A percentile compares a stretch with the other conserved stretches of the same genome.
Conservation (phyloP, 768 basidiomycete species). For the Suillus paluster region DNA sequence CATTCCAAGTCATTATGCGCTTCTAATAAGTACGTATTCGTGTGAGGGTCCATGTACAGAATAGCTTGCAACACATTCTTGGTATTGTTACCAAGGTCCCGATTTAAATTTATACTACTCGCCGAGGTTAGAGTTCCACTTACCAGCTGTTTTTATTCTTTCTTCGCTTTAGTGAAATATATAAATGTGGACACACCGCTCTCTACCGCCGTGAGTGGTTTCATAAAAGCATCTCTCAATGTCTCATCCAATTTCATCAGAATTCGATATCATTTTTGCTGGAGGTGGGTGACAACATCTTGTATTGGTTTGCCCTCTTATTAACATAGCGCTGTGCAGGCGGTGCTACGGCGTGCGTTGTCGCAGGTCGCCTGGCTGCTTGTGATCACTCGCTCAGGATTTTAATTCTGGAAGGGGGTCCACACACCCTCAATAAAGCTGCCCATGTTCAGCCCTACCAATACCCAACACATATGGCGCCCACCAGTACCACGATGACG, state of each 20-base stretch:
- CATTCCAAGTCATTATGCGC: too few species aligned
- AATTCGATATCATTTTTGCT: slow-evolving; percentile 3
- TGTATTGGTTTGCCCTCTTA: background rate
- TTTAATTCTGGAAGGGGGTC: slow-evolving; percentile 32
- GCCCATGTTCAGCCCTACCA: slow-evolving; percentile 25
- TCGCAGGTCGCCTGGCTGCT: slow-evolving; percentile 28
- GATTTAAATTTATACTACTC: too few species aligned
- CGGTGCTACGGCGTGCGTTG: slow-evolving; percentile 32
- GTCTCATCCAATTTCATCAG: background rate
- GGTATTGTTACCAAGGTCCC: too few species aligned
- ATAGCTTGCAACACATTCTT: too few species aligned
- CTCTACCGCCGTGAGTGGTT: background rate
- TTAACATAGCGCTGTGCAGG: slow-evolving; percentile 12
- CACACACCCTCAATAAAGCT: slow-evolving; percentile 21
- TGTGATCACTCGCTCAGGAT: slow-evolving; percentile 32
- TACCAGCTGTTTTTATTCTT: too few species aligned
- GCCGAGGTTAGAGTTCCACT: too few species aligned
- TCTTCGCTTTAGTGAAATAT: background rate
- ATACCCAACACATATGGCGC: slow-evolving; percentile 17
- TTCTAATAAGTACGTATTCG: too few species aligned
- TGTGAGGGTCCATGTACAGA: too few species aligned
- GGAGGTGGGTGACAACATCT: background rate
- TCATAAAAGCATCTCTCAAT: background rate
- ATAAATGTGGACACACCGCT: background rate
- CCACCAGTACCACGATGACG: slow-evolving; percentile 21